Conservation (phyloP, 1,139 yeast genomes). For the Magnusiomyces tetraspermus region DNA sequence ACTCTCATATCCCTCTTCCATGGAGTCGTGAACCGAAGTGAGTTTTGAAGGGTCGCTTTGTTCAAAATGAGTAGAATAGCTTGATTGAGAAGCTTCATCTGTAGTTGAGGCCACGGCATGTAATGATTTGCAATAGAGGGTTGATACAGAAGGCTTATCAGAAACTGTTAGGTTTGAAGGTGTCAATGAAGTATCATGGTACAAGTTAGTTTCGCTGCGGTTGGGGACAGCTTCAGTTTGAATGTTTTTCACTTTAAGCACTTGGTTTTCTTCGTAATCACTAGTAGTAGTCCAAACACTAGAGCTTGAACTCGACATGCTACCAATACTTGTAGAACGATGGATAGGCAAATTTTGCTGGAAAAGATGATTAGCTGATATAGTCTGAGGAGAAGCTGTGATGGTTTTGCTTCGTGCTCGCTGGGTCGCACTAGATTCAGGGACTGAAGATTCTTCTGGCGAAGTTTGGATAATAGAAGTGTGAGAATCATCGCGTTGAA, state of each 20-base stretch:
- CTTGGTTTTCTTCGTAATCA: not conserved
- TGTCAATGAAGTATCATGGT: too few relatives aligned
- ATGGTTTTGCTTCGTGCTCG: not conserved
- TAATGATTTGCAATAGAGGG: not conserved
- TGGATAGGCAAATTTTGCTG: not conserved
- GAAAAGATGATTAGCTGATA: not conserved
- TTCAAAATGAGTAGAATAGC: not conserved
- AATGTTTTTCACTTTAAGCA: not conserved
- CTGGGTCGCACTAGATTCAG: too few relatives aligned
- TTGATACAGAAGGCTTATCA: not conserved
- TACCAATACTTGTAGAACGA: not conserved
- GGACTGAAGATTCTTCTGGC: too few relatives aligned
- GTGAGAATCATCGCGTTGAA: not conserved
- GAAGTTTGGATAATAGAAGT: not conserved
- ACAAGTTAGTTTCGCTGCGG: not conserved
- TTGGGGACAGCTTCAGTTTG: not conserved
- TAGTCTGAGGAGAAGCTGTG: not conserved
- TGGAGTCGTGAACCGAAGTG: not conserved
- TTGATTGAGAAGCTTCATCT: not conserved
- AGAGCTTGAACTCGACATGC: not conserved
- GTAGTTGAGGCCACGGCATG: not conserved
- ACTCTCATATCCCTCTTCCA: not conserved
- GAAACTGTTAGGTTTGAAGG: not conserved
- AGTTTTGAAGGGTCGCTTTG: not conserved
- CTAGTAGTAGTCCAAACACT: not conserved